phyloP scores from a whole-genome alignment of 208 protist genomes.

The Leishmania mexicana region DNA sequence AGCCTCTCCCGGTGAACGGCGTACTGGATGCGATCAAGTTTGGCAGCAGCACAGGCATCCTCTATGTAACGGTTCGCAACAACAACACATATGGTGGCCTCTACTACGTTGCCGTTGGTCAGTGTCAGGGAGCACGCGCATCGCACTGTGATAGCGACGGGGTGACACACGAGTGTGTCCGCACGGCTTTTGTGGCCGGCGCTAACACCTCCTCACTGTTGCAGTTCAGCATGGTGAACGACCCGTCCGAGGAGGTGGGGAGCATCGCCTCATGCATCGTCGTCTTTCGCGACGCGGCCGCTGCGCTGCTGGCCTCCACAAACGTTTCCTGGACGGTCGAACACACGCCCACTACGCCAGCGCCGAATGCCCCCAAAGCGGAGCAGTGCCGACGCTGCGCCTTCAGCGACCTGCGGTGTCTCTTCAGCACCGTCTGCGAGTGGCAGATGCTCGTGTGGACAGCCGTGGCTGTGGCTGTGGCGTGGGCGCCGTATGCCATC shows the following conservation, averaged over 20 bases:
- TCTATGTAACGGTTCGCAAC: slow-evolving; percentile 19
- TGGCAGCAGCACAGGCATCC: not conserved
- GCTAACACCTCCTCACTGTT: not conserved
- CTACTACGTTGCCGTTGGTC: slow-evolving; percentile 25
- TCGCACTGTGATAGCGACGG: slow-evolving; percentile 9
- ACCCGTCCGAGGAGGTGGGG: not conserved
- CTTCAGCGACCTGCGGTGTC: slow-evolving; percentile 24
- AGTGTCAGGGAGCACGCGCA: slow-evolving; percentile 16
- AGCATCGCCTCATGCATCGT: slow-evolving; percentile 34
- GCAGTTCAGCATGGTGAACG: slow-evolving; percentile 7
- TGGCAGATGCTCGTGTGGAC: slow-evolving; percentile 39
- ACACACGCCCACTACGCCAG: slow-evolving; percentile 9
- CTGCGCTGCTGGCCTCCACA: slow-evolving; percentile 28
- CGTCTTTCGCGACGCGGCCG: slow-evolving; percentile 34
- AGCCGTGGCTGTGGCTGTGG: slow-evolving; percentile 11
- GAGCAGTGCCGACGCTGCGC: slow-evolving; percentile 20
- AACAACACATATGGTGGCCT: slow-evolving; percentile 17
- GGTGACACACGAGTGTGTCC: slow-evolving; percentile 18
- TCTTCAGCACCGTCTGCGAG: slow-evolving; percentile 28
- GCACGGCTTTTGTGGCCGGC: slow-evolving; percentile 13
- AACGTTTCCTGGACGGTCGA: slow-evolving; percentile 7
- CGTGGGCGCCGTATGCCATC: slow-evolving; percentile 18
- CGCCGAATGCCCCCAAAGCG: not conserved
- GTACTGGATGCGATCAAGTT: slow-evolving; percentile 7
- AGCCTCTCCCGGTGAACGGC: slow-evolving; percentile 37